These are phyloP conservation scores for Clarireedia sp. DNA, from an alignment of 2,329 filamentous ascomycete genomes.

Conservation along the genomic window DNA sequence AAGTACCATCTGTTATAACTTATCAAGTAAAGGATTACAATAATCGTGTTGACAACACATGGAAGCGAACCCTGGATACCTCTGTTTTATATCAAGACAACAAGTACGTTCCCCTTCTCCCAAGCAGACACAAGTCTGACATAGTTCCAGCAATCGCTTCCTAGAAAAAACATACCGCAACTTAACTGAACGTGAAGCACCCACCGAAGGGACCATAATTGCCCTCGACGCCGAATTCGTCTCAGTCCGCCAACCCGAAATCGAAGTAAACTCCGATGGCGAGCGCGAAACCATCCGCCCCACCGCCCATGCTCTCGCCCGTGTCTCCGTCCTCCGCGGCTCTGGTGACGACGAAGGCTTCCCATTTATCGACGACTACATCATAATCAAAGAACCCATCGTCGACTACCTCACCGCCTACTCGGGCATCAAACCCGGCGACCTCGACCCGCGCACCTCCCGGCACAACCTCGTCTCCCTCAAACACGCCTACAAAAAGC, in stretches of 20 bases:
- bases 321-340: constrained; percentile 83
- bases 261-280: constrained; percentile 92
- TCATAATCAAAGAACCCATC: constrained; percentile 80
- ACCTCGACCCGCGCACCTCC: constrained; percentile 72
- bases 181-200: constrained; percentile 55
- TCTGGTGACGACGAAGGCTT: constrained; percentile 68
- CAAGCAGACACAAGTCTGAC: background rate
- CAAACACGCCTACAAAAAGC: constrained; percentile 93
- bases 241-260: constrained; percentile 82
- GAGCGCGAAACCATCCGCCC: constrained; percentile 87
- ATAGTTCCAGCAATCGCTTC: background rate
- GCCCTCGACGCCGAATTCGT: constrained; percentile 97
- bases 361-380: constrained; percentile 97
- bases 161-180: constrained; percentile 49
- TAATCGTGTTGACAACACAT: constrained; percentile 75
- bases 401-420: constrained; percentile 94
- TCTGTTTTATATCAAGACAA: constrained; percentile 72
- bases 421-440: constrained; percentile 80
- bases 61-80: constrained; percentile 80
- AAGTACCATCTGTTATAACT: constrained; percentile 77
- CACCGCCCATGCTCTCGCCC: constrained; percentile 82
- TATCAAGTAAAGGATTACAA: constrained; percentile 78
- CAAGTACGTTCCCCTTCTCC: constrained; percentile 31
- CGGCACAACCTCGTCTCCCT: constrained; percentile 77
- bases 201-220: constrained; percentile 64